A percentile compares a stretch with the other conserved stretches of the same genome.
Evolutionary conservation across 2,329 filamentous ascomycete genomes (phyloP).

Genomic region (Colletotrichum sp.): DNA sequence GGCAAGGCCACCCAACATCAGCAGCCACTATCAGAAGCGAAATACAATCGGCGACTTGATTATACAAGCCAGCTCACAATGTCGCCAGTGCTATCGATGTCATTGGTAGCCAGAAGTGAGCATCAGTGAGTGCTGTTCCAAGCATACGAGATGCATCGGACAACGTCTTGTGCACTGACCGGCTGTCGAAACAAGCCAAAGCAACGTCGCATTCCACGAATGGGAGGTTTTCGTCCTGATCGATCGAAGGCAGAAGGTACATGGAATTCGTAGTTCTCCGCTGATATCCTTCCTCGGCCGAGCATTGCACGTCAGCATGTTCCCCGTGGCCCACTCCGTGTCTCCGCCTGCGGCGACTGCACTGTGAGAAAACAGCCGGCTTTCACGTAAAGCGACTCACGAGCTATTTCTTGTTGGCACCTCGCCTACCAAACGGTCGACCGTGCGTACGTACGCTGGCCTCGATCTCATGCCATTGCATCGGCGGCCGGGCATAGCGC

Average conservation of each 20-base stretch:
- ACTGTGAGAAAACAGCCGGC: not conserved
- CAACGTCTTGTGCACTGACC: not conserved
- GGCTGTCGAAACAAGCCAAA: not conserved
- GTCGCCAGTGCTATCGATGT: not conserved
- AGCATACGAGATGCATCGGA: not conserved
- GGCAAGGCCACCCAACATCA: not conserved
- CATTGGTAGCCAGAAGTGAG: not conserved
- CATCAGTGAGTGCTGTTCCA: not conserved
- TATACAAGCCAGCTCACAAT: not conserved
- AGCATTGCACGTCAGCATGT: not conserved
- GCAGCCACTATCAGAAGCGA: not conserved
- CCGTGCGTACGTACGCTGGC: not conserved
- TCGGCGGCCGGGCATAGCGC: conserved; percentile 1
- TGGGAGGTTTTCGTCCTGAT: not conserved
- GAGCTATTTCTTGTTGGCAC: not conserved
- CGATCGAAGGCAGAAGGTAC: not conserved
- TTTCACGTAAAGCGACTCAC: not conserved
- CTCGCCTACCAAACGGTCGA: not conserved
- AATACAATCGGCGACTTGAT: not conserved
- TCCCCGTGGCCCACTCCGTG: not conserved
- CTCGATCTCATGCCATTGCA: not conserved
- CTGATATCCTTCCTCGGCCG: not conserved
- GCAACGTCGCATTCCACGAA: conserved; percentile 2
- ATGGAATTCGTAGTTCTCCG: not conserved
- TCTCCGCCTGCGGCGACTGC: not conserved